Base-by-base conservation (phyloP, 371 early-diverging fungal genomes). In the Lichtheimia ramosa region DNA sequence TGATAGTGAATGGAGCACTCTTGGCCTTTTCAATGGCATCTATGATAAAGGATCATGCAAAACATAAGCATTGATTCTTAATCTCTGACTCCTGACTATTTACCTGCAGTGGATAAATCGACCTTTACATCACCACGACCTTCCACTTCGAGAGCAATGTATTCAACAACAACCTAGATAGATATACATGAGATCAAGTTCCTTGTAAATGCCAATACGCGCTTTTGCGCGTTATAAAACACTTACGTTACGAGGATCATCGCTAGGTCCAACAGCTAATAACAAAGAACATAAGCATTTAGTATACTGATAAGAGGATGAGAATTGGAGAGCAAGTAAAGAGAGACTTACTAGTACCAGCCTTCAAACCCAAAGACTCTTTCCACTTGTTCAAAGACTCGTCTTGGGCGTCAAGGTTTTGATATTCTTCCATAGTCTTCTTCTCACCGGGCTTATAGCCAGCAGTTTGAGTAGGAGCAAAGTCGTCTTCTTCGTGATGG, bases 381-480 rank as follows among this genome's bases (percentile, higher is more conserved):
- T 97, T 97, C 98, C 98, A 97, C 77, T 94, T 96, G 62, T 84
- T 79, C 53, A 97, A 85, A 21, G 96, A 94, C 76, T 95, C 96
- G 81, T 98, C 98, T 62, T 87, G 77, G 58, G 92, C 90, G 71
- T 98, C 98, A 56, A 98, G 81, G 18, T 83, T 73, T 61, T 90
- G 79, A 65, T 92, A 88, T 75, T 98, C 96, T 46, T 85, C 84
- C 24, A 94, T 66, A 23, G 93, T 88, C 85, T 96, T 98, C 85
- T 96, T 96, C 62, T 90, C 91, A 51, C 90, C 89, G 42, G 84
- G 84, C 75, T 85, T 89, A 72, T 92, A 93, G 52, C 91, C 91
- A 55, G 86, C 82, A 59, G 93, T 93, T 65, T 77, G 69, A 71
- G 89, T 82, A 51, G 95, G 90, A 50, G 81, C 76, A 59, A 94